These are phyloP conservation scores for Gastrodia elata DNA, from an alignment of 106 monocot genomes.

Conservation along the genomic window DNA sequence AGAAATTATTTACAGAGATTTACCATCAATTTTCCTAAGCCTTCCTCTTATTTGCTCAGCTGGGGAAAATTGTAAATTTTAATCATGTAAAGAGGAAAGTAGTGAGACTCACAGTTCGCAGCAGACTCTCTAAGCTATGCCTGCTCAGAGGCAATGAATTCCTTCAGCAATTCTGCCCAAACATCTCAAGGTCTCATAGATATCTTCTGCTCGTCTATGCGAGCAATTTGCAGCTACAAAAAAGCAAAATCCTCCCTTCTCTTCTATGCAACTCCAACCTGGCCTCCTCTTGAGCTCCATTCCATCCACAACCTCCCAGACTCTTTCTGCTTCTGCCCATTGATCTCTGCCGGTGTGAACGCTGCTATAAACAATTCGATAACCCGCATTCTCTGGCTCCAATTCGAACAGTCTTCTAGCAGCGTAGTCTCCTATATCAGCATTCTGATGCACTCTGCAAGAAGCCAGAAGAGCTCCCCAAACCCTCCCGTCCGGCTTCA, in stretches of 20 bases:
- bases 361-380: constrained; percentile 32
- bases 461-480: constrained; percentile 48
- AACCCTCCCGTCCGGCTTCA: constrained; percentile 29
- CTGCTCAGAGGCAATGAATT: background rate
- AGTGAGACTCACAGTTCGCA: no score
- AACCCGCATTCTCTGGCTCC: constrained; percentile 37
- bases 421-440: constrained; percentile 15
- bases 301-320: constrained; percentile 16
- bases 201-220: constrained; percentile 5
- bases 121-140: no score
- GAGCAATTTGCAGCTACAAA: constrained; percentile 25
- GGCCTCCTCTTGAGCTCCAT: constrained; percentile 17
- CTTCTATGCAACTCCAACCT: constrained; percentile 39
- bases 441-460: constrained; percentile 24
- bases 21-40: no score
- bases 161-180: constrained; percentile 2
- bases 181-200: constrained; percentile 16
- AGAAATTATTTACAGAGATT: no score
- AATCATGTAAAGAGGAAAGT: no score
- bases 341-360: constrained; percentile 12
- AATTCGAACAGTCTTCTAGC: constrained; percentile 29
- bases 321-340: constrained; percentile 22
- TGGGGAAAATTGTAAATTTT: no score
- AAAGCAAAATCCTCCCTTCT: constrained; percentile 3
- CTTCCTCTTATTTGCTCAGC: no score